Evolutionary conservation across 78 protist genomes (phyloP).

Genomic region (slime mould (Dictyostelium discoideum)): dicty_2.7 NC_007090.3:3447001-3447500

Average conservation of each 20-base stretch:
- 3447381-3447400: not conserved
- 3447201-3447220: not conserved
- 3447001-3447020: conserved; percentile 18
- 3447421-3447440: conserved; percentile 45
- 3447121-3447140: not conserved
- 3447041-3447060: not conserved
- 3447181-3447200: not conserved
- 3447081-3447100: not conserved
- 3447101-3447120: not conserved
- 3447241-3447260: conserved; percentile 17
- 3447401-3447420: conserved; percentile 21
- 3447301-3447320: conserved; percentile 24
- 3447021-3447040: not conserved
- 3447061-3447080: not conserved
- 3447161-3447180: not conserved
- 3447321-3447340: conserved; percentile 57
- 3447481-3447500: not conserved
- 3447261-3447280: conserved; percentile 51
- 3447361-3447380: conserved; percentile 37
- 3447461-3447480: not conserved
- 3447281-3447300: conserved; percentile 48
- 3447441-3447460: not conserved
- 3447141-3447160: no score
- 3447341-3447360: conserved; percentile 66
- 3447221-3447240: conserved; percentile 12